Percentiles rank a stretch among this genome's conserved stretches.
phyloP scores from a whole-genome alignment of 2,329 filamentous ascomycete genomes.

The Fusarium tricinctum region DNA sequence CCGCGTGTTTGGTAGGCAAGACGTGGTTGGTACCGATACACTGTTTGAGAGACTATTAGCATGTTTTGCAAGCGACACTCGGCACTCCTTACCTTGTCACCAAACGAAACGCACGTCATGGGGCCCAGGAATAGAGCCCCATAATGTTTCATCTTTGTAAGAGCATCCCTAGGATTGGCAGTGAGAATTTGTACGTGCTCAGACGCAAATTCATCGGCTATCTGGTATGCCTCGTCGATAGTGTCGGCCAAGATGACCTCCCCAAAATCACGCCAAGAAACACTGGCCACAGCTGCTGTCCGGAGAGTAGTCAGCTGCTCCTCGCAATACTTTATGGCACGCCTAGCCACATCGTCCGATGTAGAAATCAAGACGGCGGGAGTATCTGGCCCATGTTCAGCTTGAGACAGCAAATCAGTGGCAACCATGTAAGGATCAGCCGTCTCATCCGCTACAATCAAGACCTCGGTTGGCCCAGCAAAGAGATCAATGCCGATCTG shows the following conservation, averaged over 20 bases:
- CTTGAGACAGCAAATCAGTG: slow-evolving; percentile 2
- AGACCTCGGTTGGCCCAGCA: background rate
- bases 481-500: slow-evolving; percentile 12
- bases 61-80: rapidly evolving
- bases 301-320: background rate
- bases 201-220: slow-evolving; percentile 6
- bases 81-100: slow-evolving; percentile 3
- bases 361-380: slow-evolving; percentile 7
- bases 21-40: slow-evolving; percentile 2
- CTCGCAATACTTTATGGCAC: background rate
- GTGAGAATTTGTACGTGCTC: slow-evolving; percentile 10
- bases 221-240: background rate
- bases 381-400: slow-evolving; percentile 10
- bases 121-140: background rate
- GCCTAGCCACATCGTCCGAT: background rate
- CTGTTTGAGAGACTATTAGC: background rate
- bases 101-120: background rate
- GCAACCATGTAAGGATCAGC: slow-evolving; percentile 1
- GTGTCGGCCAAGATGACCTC: background rate
- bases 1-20: background rate
- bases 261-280: background rate
- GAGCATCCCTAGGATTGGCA: background rate
- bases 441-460: slow-evolving; percentile 5
- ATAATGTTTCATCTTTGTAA: slow-evolving; percentile 4
- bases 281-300: background rate